Evolutionary conservation across 805 yeast species (phyloP).

Genomic region (Metschnikowia matae): DNA sequence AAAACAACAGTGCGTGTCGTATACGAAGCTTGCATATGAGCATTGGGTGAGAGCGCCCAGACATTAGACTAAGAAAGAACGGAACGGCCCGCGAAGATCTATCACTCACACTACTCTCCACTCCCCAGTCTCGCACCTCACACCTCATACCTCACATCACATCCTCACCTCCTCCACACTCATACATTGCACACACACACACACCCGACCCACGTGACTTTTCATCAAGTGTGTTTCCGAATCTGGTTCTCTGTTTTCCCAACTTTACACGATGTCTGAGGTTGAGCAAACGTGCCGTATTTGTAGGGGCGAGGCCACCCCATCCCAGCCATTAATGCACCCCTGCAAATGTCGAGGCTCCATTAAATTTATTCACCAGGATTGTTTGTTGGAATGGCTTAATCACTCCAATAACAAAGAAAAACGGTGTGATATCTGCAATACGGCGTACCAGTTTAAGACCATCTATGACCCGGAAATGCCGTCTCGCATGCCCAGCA

Average conservation of each 20-base stretch:
- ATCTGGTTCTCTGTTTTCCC: not conserved
- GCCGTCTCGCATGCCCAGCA: slow-evolving; percentile 60
- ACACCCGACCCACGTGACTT: too few relatives aligned
- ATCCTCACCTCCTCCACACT: not conserved
- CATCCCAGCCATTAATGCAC: slow-evolving; percentile 72
- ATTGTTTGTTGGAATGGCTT: slow-evolving; percentile 86
- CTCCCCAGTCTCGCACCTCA: not conserved
- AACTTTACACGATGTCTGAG: slow-evolving; percentile 8
- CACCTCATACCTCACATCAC: not conserved
- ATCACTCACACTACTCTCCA: not conserved
- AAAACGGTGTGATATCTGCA: slow-evolving; percentile 81
- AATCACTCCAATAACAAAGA: slow-evolving; percentile 58
- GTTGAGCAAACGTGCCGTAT: slow-evolving; percentile 74
- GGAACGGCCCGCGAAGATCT: not conserved
- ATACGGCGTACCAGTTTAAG: slow-evolving; percentile 63
- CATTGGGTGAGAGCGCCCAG: not conserved
- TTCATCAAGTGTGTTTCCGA: too few relatives aligned
- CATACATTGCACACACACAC: too few relatives aligned
- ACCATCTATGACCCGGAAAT: slow-evolving; percentile 62
- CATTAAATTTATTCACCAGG: slow-evolving; percentile 89
- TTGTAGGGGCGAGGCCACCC: slow-evolving; percentile 87
- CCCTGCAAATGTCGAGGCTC: slow-evolving; percentile 96
- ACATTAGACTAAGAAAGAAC: not conserved
- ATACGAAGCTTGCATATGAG: not conserved
- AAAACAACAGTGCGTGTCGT: not conserved